Evolutionary conservation across 176 grass and related monocot species (phyloP).

Genomic region (Musa acuminata): DNA sequence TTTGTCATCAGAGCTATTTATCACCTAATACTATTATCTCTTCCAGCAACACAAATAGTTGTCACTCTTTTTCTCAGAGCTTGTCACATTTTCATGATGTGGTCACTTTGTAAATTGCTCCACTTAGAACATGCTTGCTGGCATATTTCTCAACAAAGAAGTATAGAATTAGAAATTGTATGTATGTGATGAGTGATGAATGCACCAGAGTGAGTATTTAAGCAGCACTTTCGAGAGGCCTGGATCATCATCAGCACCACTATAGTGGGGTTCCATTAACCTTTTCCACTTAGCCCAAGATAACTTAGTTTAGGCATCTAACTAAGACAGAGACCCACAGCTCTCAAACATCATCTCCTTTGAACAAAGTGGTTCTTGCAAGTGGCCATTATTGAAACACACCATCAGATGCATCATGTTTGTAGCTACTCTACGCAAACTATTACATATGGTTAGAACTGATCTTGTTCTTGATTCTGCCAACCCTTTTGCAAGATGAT

Average conservation of each 20-base stretch:
- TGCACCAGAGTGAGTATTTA: no score
- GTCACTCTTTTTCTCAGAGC: no score
- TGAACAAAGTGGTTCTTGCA: background rate
- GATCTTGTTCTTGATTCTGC: conserved; percentile 4
- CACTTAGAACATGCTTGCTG: no score
- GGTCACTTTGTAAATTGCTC: no score
- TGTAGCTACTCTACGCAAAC: background rate
- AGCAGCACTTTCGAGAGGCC: background rate
- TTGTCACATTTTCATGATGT: no score
- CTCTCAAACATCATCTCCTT: background rate
- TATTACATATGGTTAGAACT: background rate
- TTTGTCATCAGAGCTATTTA: no score
- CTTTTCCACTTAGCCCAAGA: conserved; percentile 12
- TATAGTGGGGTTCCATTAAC: conserved; percentile 19
- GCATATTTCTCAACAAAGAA: no score
- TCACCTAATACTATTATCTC: no score
- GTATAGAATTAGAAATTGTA: no score
- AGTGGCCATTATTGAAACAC: conserved; percentile 2
- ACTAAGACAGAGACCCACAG: background rate
- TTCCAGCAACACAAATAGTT: no score
- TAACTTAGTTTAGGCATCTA: conserved; percentile 21
- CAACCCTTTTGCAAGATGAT: background rate
- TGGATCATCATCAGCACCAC: conserved; percentile 15
- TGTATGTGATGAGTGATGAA: no score
- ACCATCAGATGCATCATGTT: background rate